Percentiles rank a stretch among this genome's conserved stretches.
phyloP scores from a whole-genome alignment of 805 yeast genomes.

The Wickerhamomyces ciferrii region DNA sequence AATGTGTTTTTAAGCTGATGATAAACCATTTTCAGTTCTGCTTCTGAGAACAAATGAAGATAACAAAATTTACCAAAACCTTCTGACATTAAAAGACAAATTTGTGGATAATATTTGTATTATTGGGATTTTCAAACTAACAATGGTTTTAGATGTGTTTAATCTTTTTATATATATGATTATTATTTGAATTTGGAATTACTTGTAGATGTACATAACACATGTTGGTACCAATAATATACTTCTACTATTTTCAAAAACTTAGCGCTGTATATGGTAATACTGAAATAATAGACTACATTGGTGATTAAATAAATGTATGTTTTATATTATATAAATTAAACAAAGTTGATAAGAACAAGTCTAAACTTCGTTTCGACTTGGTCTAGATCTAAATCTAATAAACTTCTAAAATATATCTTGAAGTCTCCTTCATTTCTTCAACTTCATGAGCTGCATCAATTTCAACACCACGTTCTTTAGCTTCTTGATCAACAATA shows the following conservation, averaged over 20 bases:
- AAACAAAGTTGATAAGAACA: too few relatives aligned
- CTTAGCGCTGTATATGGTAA: too few relatives aligned
- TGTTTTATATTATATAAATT: too few relatives aligned
- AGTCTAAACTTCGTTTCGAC: too few relatives aligned
- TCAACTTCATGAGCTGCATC: constrained; percentile 81
- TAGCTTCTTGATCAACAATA: constrained; percentile 69
- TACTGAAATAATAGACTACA: too few relatives aligned
- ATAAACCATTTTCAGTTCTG: constrained; percentile 83
- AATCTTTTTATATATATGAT: not conserved
- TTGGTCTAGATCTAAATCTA: too few relatives aligned
- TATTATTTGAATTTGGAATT: too few relatives aligned
- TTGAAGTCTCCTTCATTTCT: constrained; percentile 86
- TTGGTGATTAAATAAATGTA: too few relatives aligned
- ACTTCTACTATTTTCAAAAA: too few relatives aligned
- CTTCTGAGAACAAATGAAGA: constrained; percentile 91
- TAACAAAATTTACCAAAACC: constrained; percentile 64
- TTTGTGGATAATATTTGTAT: too few relatives aligned
- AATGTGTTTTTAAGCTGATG: constrained; percentile 45
- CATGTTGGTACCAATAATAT: too few relatives aligned
- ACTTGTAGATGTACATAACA: too few relatives aligned
- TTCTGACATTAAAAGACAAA: constrained; percentile 9
- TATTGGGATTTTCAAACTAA: not conserved
- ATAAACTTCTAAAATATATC: constrained; percentile 92
- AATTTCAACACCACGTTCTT: constrained; percentile 54
- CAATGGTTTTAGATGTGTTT: not conserved